phyloP scores from a whole-genome alignment of 1,139 yeast species.

The Lipomyces yarrowii region DNA sequence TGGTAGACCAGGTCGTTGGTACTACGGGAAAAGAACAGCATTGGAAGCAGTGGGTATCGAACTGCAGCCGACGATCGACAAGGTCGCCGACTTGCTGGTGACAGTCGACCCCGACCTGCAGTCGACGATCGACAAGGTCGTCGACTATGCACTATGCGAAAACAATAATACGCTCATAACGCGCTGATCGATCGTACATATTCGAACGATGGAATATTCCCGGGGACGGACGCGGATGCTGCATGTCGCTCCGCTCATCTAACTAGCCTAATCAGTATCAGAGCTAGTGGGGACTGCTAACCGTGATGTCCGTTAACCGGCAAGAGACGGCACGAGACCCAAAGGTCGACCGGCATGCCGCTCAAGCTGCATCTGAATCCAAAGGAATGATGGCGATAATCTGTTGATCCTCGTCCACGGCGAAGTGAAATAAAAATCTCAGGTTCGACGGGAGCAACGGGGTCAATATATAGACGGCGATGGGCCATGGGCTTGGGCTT shows the following conservation, averaged over 20 bases:
- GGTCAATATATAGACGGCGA: background rate
- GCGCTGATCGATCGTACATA: background rate
- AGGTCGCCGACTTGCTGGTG: background rate
- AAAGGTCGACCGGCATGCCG: background rate
- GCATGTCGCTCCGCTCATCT: background rate
- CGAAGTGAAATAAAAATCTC: background rate
- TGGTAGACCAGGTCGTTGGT: too few relatives aligned
- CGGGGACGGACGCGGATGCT: too few relatives aligned
- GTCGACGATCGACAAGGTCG: background rate
- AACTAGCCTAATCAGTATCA: background rate
- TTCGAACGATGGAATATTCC: too few relatives aligned
- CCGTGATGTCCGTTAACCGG: background rate
- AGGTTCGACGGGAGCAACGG: background rate
- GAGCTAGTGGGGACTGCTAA: constrained; percentile 1
- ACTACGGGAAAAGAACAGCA: too few relatives aligned
- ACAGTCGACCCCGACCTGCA: background rate
- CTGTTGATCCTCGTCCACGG: background rate
- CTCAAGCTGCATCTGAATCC: background rate
- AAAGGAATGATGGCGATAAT: background rate
- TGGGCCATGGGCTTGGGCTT: background rate
- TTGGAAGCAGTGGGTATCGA: background rate
- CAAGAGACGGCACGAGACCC: background rate
- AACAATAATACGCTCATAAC: background rate
- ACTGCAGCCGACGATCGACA: background rate
- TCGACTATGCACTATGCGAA: background rate